Evolutionary conservation across 768 basidiomycete genomes (phyloP).

Genomic region (Pleurotus giganteus): DNA sequence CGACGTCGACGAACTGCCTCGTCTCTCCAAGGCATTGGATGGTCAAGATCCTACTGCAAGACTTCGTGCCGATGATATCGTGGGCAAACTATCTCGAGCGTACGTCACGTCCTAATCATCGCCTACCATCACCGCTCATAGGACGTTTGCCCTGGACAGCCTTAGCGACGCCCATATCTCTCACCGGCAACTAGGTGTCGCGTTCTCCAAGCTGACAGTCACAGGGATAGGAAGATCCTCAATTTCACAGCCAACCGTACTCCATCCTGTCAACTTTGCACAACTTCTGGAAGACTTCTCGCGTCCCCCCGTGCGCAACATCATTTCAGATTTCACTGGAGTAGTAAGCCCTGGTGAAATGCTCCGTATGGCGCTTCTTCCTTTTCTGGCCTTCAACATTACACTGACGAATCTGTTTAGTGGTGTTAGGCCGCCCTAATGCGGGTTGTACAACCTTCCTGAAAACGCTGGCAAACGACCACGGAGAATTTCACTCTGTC

Average conservation of each 20-base stretch:
- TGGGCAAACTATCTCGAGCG: not conserved
- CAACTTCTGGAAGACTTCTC: slow-evolving; percentile 41
- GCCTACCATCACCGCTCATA: not conserved
- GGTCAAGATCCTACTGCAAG: not conserved
- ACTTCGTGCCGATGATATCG: not conserved
- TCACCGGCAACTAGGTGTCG: slow-evolving; percentile 55
- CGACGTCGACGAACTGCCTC: not conserved
- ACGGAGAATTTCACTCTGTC: slow-evolving; percentile 63
- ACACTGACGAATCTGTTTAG: slow-evolving; percentile 28
- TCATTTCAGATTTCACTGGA: slow-evolving; percentile 64
- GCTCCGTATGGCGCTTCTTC: slow-evolving; percentile 56
- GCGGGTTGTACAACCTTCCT: slow-evolving; percentile 85
- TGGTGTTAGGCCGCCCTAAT: slow-evolving; percentile 84
- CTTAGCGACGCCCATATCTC: slow-evolving; percentile 47
- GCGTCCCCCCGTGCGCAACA: slow-evolving; percentile 63
- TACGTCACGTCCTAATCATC: not conserved
- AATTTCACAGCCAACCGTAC: slow-evolving; percentile 50
- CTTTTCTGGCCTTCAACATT: not conserved
- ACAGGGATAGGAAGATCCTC: slow-evolving; percentile 57
- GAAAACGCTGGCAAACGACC: slow-evolving; percentile 77
- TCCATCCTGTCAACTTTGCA: slow-evolving; percentile 50
- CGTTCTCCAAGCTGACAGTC: slow-evolving; percentile 58
- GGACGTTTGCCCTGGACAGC: slow-evolving; percentile 25
- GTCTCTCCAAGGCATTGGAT: not conserved
- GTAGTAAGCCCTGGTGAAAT: slow-evolving; percentile 70